Evolutionary conservation across 176 grass and related monocot species (phyloP).

Genomic region (Zizania latifolia): DNA sequence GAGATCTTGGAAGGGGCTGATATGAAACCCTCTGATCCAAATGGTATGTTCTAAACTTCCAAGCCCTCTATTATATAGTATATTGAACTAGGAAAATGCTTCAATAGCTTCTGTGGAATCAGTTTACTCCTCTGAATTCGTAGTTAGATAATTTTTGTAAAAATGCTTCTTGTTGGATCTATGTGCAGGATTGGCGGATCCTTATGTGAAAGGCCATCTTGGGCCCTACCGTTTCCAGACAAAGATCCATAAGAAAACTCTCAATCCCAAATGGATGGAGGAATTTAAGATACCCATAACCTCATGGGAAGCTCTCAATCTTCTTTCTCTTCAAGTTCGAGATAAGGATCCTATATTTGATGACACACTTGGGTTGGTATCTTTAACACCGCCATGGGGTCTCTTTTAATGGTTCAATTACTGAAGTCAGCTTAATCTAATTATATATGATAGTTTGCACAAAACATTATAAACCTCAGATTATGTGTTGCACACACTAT

Average conservation of each 20-base stretch:
- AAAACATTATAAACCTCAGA: not conserved
- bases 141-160: not conserved
- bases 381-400: not conserved
- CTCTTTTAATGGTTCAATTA: not conserved
- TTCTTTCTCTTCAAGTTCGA: slow-evolving; percentile 81
- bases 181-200: slow-evolving; percentile 74
- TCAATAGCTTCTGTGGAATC: not conserved
- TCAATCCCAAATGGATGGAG: slow-evolving; percentile 86
- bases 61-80: not conserved
- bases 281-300: slow-evolving; percentile 88
- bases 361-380: slow-evolving; percentile 83
- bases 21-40: slow-evolving; percentile 95
- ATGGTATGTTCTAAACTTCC: slow-evolving; percentile 46
- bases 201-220: slow-evolving; percentile 79
- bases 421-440: slow-evolving; percentile 8
- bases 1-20: slow-evolving; percentile 87
- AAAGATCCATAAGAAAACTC: slow-evolving; percentile 92
- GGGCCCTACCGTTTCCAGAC: slow-evolving; percentile 80
- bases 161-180: not conserved
- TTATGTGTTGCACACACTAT: not conserved
- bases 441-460: not conserved
- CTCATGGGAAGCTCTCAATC: slow-evolving; percentile 78
- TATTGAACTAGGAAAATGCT: not conserved
- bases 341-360: slow-evolving; percentile 93
- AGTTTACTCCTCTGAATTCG: not conserved